Evolutionary conservation across 2,329 filamentous ascomycete genomes (phyloP).

Genomic region (Trichoderma lentiforme): DNA sequence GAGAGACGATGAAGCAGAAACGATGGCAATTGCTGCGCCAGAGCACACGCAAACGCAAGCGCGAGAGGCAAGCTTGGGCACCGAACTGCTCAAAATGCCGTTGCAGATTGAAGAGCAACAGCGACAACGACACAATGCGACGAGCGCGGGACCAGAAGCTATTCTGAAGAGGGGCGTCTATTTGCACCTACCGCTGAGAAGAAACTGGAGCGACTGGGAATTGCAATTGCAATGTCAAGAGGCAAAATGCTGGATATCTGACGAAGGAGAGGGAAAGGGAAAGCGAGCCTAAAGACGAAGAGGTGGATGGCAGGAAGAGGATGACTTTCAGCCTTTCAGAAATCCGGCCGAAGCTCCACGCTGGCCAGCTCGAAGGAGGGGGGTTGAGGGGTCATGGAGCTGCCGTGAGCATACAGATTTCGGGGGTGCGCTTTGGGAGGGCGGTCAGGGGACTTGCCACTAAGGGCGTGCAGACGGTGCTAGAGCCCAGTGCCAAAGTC

Average conservation of each 20-base stretch:
- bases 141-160: background rate
- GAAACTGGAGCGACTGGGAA: conserved; percentile 4
- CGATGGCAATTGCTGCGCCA: conserved; percentile 3
- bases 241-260: conserved; percentile 11
- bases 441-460: conserved; percentile 13
- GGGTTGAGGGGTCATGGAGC: conserved; percentile 13
- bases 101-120: background rate
- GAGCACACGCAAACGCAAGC: background rate
- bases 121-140: background rate
- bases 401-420: conserved; percentile 2
- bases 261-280: conserved; percentile 11
- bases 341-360: conserved; percentile 24
- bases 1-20: background rate
- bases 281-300: conserved; percentile 12
- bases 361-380: conserved; percentile 16
- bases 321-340: conserved; percentile 23
- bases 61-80: background rate
- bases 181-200: conserved; percentile 9
- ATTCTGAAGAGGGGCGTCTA: background rate
- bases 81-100: background rate
- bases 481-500: conserved; percentile 2
- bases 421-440: conserved; percentile 14
- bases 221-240: conserved; percentile 15
- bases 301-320: conserved; percentile 19
- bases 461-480: conserved; percentile 1